Evolutionary conservation across 2,329 filamentous ascomycete genomes (phyloP).

Genomic region (Claviceps sorghi): DNA sequence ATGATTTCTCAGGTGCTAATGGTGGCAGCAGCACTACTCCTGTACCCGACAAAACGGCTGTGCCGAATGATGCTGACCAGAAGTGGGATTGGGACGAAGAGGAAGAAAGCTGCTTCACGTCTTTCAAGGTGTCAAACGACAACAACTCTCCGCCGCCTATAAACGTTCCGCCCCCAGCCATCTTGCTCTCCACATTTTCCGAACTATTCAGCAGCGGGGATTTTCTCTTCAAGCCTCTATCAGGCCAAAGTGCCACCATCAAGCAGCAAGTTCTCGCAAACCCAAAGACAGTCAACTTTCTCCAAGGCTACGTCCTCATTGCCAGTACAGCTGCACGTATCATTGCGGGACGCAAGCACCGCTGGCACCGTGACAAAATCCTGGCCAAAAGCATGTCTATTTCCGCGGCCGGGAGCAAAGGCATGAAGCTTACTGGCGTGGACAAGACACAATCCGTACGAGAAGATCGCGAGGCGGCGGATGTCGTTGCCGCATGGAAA

Average conservation of each 20-base stretch:
- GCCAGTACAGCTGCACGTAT: conserved; percentile 60
- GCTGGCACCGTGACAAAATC: conserved; percentile 82
- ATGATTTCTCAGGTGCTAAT: conserved; percentile 24
- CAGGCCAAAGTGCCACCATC: conserved; percentile 39
- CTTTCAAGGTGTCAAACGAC: conserved; percentile 8
- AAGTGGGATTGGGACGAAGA: conserved; percentile 39
- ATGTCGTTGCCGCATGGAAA: conserved; percentile 62
- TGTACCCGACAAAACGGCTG: conserved; percentile 7
- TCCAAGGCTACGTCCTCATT: conserved; percentile 48
- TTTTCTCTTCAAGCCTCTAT: conserved; percentile 50
- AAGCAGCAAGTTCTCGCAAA: conserved; percentile 51
- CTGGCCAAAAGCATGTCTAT: conserved; percentile 83
- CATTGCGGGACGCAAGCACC: conserved; percentile 67
- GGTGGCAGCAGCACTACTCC: conserved; percentile 9
- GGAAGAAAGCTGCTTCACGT: conserved; percentile 11
- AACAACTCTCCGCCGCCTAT: conserved; percentile 47
- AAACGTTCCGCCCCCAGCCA: conserved; percentile 77
- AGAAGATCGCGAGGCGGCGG: conserved; percentile 72
- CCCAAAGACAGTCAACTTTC: conserved; percentile 45
- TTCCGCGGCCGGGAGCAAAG: conserved; percentile 57
- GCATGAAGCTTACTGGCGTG: conserved; percentile 83
- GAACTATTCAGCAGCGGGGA: conserved; percentile 53
- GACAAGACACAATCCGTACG: conserved; percentile 70
- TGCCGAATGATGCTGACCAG: conserved; percentile 11
- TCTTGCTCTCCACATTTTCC: conserved; percentile 65